Percentiles rank a stretch among this genome's conserved stretches.
Evolutionary conservation across 2,329 filamentous ascomycete species (phyloP).

Genomic region (Gliomastix tumulicola): DNA sequence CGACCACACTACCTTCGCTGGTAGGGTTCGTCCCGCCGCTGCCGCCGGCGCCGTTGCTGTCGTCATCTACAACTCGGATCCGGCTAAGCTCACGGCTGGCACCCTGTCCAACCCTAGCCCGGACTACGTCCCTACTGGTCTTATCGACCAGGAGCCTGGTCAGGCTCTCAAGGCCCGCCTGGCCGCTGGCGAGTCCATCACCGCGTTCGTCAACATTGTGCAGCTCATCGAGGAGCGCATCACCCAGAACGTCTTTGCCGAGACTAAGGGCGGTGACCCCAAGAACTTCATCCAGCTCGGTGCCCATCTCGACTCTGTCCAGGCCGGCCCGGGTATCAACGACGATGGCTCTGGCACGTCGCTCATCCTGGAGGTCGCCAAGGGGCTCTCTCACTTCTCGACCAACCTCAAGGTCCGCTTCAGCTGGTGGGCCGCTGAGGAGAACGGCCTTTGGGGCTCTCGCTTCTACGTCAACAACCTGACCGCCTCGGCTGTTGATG

Average conservation of each 20-base stretch:
- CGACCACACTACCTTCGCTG: conserved; percentile 19
- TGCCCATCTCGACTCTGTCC: conserved; percentile 34
- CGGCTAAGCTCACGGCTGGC: conserved; percentile 19
- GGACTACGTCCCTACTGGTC: conserved; percentile 16
- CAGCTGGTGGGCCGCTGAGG: conserved; percentile 38
- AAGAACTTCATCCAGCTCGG: conserved; percentile 33
- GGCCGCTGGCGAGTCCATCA: conserved; percentile 20
- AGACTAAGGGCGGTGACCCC: conserved; percentile 33
- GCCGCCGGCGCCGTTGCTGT: conserved; percentile 19
- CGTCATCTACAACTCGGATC: conserved; percentile 20
- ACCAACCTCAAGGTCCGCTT: conserved; percentile 31
- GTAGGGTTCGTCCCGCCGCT: conserved; percentile 17
- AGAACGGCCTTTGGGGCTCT: conserved; percentile 28
- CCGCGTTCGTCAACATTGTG: conserved; percentile 24
- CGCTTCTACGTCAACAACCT: conserved; percentile 28
- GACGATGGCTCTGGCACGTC: conserved; percentile 36
- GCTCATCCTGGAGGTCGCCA: conserved; percentile 31
- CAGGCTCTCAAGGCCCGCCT: conserved; percentile 18
- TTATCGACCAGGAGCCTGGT: conserved; percentile 21
- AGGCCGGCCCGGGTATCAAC: conserved; percentile 35
- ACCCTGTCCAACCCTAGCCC: conserved; percentile 15
- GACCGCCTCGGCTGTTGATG: conserved; percentile 17
- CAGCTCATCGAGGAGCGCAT: conserved; percentile 26
- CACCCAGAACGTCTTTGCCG: conserved; percentile 35
- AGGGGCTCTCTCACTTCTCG: conserved; percentile 24